Base-by-base conservation (phyloP, 345 rosid species). In the Trapa incisa region DNA sequence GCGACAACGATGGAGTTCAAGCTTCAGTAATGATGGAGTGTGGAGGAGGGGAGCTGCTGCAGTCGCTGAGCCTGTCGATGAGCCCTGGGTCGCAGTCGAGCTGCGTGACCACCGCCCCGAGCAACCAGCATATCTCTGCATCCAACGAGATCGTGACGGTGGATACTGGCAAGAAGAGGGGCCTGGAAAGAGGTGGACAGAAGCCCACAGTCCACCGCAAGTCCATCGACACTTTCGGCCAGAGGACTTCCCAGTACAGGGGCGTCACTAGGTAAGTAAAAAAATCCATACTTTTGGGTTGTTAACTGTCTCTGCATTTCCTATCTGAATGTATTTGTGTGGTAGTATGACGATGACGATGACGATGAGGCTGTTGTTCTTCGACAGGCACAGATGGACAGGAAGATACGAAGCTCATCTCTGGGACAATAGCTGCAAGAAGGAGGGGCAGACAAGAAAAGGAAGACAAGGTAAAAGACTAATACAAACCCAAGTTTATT, bases 321-420 rank as follows among this genome's bases (percentile, higher is more conserved):
- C 7, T 22, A 11, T 70, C 35, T 65, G 41, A 47, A 17, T 65
- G 15, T 12, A 7, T 36, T 43, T 42, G 12, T 65, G 72, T 42
- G 37, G 17, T 58, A 41, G 37, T 62, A 52, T 36, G 22, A n/a
- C 33, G 48, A 42, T 33, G 29, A 22, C 29, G 29, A 22, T 22
- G 29, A 22, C 29, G 29, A 22, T 22, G 29, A 22, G 29, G 37
- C 4, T 32, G 61, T 61, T 68, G 16, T 68, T 56, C 17, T 37
- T n/a, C 48, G 11, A 7, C 79, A 88, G 96, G 37, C 96, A 88
- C 67, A 79, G 96, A 72, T 88, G 96, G 96, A 88, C 96, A 2
- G 96, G 96, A 48, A 83, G 91, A 75, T 88, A 88, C 74, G 96
- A 88, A 79, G 96, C 96, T 45, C 96, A 88, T 81, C 83, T 88